These are phyloP conservation scores for Fusarium equiseti DNA, from an alignment of 2,329 filamentous ascomycete species.

Conservation along the genomic window DNA sequence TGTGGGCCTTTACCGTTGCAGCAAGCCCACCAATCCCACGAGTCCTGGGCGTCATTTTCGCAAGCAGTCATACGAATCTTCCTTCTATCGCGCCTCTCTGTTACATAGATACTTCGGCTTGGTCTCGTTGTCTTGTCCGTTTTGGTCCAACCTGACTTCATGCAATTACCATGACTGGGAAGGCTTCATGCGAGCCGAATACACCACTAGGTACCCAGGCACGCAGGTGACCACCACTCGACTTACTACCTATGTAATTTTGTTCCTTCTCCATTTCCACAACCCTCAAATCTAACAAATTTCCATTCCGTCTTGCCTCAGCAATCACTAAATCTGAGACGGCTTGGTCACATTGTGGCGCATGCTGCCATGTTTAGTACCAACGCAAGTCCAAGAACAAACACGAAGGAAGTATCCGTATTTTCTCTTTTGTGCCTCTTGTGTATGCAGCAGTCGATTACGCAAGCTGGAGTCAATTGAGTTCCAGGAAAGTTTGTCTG, in stretches of 20 bases:
- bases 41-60: constrained; percentile 32
- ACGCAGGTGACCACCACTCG: not conserved
- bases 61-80: constrained; percentile 38
- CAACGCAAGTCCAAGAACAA: not conserved
- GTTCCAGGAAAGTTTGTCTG: not conserved
- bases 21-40: constrained; percentile 41
- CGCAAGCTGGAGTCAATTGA: constrained; percentile 1
- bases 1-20: constrained; percentile 32
- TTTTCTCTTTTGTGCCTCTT: not conserved
- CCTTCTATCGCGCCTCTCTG: constrained; percentile 28
- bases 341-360: not conserved
- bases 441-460: not conserved
- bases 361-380: not conserved
- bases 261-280: constrained; percentile 4
- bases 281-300: constrained; percentile 5
- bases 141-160: constrained; percentile 13
- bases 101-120: constrained; percentile 22
- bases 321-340: constrained; percentile 33
- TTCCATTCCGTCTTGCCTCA: constrained; percentile 13
- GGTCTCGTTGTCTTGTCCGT: constrained; percentile 30
- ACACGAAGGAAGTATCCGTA: not conserved
- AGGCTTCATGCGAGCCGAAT: constrained; percentile 7
- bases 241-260: not conserved
- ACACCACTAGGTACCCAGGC: not conserved
- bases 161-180: not conserved